Evolutionary conservation across 495 filamentous ascomycete genomes (phyloP).

Genomic region (Hypoxylon subgilvum): DNA sequence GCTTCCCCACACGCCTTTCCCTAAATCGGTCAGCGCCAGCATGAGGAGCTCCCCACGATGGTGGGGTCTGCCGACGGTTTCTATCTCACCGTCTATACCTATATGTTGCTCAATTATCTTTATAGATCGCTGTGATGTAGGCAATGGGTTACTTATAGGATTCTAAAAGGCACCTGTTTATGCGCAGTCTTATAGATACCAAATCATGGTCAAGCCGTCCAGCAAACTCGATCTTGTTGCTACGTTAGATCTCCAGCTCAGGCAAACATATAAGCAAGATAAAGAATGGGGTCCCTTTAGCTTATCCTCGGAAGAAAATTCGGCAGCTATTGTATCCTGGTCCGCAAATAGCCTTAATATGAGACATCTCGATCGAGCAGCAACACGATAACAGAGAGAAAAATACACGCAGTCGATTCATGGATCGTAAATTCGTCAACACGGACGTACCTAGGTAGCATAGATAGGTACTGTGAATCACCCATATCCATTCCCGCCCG

Average conservation of each 20-base stretch:
- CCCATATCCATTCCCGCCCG: neutral
- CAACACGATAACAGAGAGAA: neutral
- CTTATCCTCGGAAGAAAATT: neutral
- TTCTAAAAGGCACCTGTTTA: neutral
- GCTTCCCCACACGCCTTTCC: constrained; percentile 27
- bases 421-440: constrained; percentile 11
- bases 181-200: neutral
- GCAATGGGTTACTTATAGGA: neutral
- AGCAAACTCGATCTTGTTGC: neutral
- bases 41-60: constrained; percentile 13
- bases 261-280: neutral
- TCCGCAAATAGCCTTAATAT: neutral
- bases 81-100: neutral
- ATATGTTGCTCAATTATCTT: neutral
- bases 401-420: neutral
- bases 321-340: neutral
- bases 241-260: constrained; percentile 3
- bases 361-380: neutral
- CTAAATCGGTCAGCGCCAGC: constrained; percentile 1
- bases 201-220: neutral
- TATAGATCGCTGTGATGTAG: neutral
- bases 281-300: neutral
- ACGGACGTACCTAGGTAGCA: constrained; percentile 13
- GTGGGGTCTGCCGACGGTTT: neutral
- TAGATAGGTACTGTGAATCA: constrained; percentile 1